Evolutionary conservation across 2,329 filamentous ascomycete species (phyloP).

Genomic region (Xylaria sp.): DNA sequence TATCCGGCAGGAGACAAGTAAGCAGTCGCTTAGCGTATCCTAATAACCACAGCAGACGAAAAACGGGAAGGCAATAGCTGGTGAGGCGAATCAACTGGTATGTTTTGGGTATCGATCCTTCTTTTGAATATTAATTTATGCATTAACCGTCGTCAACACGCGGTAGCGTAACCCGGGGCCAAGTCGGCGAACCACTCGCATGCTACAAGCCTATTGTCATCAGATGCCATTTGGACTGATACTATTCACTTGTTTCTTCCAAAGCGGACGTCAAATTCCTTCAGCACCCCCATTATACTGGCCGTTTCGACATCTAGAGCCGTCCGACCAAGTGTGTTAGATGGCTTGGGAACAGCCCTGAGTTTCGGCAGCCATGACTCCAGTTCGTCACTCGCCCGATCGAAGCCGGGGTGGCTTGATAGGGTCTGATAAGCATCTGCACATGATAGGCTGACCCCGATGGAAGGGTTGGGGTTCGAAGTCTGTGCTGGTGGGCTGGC

Average conservation of each 20-base stretch:
- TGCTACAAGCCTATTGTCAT: neutral
- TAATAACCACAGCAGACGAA: neutral
- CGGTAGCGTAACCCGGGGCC: constrained; percentile 2
- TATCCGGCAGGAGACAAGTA: constrained; percentile 24
- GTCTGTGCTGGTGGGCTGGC: constrained; percentile 45
- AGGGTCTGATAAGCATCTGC: constrained; percentile 84
- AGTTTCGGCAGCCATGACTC: constrained; percentile 81
- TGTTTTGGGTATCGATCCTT: constrained; percentile 11
- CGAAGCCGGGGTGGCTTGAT: constrained; percentile 80
- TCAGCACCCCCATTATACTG: constrained; percentile 86
- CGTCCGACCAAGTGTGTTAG: constrained; percentile 57
- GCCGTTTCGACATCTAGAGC: constrained; percentile 84
- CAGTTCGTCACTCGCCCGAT: constrained; percentile 77
- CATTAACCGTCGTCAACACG: constrained; percentile 7
- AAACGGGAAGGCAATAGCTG: neutral
- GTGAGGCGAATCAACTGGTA: constrained; percentile 10
- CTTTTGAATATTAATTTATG: constrained; percentile 9
- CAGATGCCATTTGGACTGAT: constrained; percentile 31
- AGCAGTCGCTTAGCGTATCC: neutral
- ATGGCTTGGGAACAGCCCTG: constrained; percentile 63
- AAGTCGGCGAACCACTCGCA: neutral
- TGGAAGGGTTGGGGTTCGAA: constrained; percentile 46
- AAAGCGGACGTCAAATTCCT: constrained; percentile 82
- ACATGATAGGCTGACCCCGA: constrained; percentile 72
- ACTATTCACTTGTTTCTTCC: constrained; percentile 55